Conservation (phyloP, 495 filamentous ascomycete species). For the Neurospora discreta region DNA sequence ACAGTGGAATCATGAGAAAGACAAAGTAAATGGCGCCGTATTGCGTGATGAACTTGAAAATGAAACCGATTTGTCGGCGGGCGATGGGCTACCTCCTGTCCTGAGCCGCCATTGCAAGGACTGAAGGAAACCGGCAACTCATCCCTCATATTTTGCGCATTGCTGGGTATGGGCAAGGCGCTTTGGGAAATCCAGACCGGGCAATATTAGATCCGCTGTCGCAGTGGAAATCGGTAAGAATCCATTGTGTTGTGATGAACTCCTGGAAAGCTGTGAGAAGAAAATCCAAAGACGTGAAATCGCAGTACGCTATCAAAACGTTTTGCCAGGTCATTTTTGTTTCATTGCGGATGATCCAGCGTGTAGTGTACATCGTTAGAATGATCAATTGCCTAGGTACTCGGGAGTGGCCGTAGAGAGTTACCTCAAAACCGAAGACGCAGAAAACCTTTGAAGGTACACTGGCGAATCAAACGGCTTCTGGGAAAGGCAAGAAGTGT, state of each 20-base stretch:
- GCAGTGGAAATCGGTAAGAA: not conserved
- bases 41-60: not conserved
- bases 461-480: no score
- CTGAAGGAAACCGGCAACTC: not conserved
- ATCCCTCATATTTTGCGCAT: not conserved
- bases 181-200: not conserved
- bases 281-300: no score
- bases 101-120: not conserved
- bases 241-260: not conserved
- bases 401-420: not conserved
- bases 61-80: not conserved
- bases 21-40: not conserved
- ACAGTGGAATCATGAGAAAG: not conserved
- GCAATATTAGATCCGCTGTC: not conserved
- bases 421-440: not conserved
- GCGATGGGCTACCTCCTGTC: not conserved
- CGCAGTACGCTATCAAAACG: no score
- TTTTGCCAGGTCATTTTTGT: no score
- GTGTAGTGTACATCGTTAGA: not conserved
- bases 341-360: not conserved
- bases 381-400: not conserved
- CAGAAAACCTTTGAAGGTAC: no score
- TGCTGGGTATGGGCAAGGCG: not conserved
- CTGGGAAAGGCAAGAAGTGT: no score
- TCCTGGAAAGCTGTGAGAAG: not conserved